phyloP scores from a whole-genome alignment of 1,139 yeast genomes.

The Suhomyces bolitotheri region DNA sequence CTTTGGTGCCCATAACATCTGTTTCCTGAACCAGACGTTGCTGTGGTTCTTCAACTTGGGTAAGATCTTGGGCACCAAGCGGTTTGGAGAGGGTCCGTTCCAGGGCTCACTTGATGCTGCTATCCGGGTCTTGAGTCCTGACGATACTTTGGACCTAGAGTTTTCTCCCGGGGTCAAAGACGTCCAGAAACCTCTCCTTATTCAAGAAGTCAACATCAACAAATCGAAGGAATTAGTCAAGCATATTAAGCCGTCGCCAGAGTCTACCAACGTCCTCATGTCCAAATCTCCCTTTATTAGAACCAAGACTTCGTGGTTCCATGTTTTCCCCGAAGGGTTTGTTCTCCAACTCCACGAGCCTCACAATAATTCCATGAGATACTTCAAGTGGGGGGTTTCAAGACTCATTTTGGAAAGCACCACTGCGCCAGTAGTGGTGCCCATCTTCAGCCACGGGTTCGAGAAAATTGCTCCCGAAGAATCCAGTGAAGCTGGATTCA shows the following conservation, averaged over 20 bases:
- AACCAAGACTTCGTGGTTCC: constrained; percentile 81
- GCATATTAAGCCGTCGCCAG: constrained; percentile 32
- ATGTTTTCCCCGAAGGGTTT: constrained; percentile 92
- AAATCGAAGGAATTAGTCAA: constrained; percentile 23
- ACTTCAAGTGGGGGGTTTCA: constrained; percentile 94
- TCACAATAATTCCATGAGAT: constrained; percentile 79
- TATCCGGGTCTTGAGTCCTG: constrained; percentile 78
- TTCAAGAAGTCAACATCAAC: constrained; percentile 33
- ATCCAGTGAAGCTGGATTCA: constrained; percentile 52
- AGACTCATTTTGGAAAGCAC: constrained; percentile 81
- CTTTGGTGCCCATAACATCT: constrained; percentile 87
- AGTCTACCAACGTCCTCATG: constrained; percentile 35
- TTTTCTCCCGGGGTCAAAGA: constrained; percentile 39
- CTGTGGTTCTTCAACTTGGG: constrained; percentile 81
- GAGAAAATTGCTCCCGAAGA: constrained; percentile 87
- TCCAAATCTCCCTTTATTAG: constrained; percentile 52
- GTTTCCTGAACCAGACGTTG: constrained; percentile 61
- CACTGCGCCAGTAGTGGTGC: constrained; percentile 83
- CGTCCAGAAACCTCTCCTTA: constrained; percentile 27
- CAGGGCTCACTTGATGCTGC: constrained; percentile 91
- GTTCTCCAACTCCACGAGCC: constrained; percentile 86
- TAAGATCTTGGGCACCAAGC: constrained; percentile 76
- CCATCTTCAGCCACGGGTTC: constrained; percentile 83
- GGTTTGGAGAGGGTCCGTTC: constrained; percentile 92
- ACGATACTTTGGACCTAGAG: constrained; percentile 63